phyloP scores from a whole-genome alignment of 345 rosid genomes.

The Excoecaria agallocha region DNA sequence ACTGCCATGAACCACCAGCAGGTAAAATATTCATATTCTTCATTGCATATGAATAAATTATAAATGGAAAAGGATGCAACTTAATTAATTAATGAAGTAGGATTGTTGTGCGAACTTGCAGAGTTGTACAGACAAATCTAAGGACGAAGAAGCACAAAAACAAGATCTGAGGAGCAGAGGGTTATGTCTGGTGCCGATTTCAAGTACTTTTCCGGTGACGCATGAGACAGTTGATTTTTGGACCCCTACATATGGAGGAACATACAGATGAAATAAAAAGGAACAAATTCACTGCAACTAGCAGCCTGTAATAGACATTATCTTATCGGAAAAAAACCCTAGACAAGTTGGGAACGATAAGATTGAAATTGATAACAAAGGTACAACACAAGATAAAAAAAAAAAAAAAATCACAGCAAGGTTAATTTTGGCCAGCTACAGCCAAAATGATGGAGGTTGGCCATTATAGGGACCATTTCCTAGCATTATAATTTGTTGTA shows the following conservation, averaged over 20 bases:
- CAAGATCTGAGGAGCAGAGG: slow-evolving; percentile 93
- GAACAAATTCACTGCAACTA: slow-evolving; percentile 36
- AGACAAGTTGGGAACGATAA: slow-evolving; percentile 35
- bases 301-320: no score
- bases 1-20: slow-evolving; percentile 74
- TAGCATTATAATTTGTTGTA: slow-evolving; percentile 20
- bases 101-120: slow-evolving; percentile 17
- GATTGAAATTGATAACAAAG: background rate
- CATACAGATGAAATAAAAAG: slow-evolving; percentile 58
- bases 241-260: slow-evolving; percentile 98
- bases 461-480: slow-evolving; percentile 14
- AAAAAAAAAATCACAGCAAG: no score
- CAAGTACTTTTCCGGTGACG: slow-evolving; percentile 84
- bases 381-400: no score
- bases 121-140: slow-evolving; percentile 49
- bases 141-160: slow-evolving; percentile 60
- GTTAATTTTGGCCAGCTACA: slow-evolving; percentile 9
- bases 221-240: slow-evolving; percentile 86
- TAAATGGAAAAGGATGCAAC: background rate
- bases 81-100: background rate
- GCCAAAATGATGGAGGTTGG: slow-evolving; percentile 30
- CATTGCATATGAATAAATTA: background rate
- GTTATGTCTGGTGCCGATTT: slow-evolving; percentile 81
- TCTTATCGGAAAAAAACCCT: slow-evolving; percentile 32
- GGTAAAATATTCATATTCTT: slow-evolving; percentile 27